These are phyloP conservation scores for Trichosporon inkin DNA, from an alignment of 1,284 basidiomycete genomes.

Conservation along the genomic window DNA sequence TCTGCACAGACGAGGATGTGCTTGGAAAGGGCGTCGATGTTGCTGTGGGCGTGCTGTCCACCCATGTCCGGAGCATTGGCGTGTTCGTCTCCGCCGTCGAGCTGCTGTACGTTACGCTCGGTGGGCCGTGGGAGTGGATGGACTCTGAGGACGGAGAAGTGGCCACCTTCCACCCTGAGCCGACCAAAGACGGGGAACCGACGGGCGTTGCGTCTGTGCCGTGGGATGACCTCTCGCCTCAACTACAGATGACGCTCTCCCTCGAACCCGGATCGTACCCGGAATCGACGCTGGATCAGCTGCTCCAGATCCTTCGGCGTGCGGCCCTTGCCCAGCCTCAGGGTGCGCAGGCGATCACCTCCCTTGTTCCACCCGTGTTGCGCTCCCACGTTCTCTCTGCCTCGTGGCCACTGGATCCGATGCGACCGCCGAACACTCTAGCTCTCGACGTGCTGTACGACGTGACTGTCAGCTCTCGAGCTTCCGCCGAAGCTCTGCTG, in stretches of 20 bases:
- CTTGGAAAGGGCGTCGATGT: conserved; percentile 17
- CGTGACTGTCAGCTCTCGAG: conserved; percentile 63
- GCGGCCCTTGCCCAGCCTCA: conserved; percentile 59
- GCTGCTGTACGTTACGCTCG: conserved; percentile 32
- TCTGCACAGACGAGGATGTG: conserved; percentile 14
- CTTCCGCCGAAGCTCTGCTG: conserved; percentile 60
- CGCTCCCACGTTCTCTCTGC: conserved; percentile 37
- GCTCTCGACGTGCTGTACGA: conserved; percentile 59
- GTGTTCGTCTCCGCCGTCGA: conserved; percentile 37
- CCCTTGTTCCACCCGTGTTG: conserved; percentile 58
- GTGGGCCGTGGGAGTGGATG: conserved; percentile 28
- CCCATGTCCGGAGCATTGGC: conserved; percentile 21
- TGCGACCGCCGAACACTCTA: conserved; percentile 53
- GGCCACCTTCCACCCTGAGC: conserved; percentile 14
- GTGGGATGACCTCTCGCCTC: conserved; percentile 37
- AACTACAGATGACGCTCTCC: conserved; percentile 31
- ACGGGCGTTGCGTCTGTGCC: conserved; percentile 30
- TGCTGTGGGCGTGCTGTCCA: conserved; percentile 11
- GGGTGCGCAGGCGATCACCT: conserved; percentile 58
- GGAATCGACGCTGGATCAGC: conserved; percentile 47
- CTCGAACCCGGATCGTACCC: conserved; percentile 17
- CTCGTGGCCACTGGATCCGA: conserved; percentile 48
- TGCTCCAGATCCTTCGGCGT: conserved; percentile 63
- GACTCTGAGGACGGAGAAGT: conserved; percentile 9
- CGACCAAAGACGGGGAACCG: conserved; percentile 13